Evolutionary conservation across 2,329 filamentous ascomycete species (phyloP), one percentile per base, ranked within the genome.

Genomic region (Coniella vitis): DNA sequence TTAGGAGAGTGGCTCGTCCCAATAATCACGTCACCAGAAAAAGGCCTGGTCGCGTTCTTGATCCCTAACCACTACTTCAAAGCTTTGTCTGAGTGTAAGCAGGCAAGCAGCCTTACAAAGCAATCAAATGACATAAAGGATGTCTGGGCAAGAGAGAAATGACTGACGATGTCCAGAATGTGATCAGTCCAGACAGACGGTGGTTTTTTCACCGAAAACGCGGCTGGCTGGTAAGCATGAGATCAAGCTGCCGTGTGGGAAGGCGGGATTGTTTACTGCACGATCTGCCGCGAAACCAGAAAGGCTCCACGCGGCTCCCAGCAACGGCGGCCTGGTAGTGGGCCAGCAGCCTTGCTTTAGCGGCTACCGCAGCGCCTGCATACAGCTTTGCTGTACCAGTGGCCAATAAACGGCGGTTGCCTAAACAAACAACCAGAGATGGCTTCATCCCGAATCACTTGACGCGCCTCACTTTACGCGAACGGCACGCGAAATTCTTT

Each of bases 391-490:
- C 19, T 14, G 38, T 39, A 22, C n/a, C n/a, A n/a, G n/a, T n/a
- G n/a, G n/a, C 25, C 25, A 10, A 29, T 10, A 29, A 10, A 10
- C 10, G 5, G 25, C 5, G 25, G 5, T 10, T 10, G 25, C 25
- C 25, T 5, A 29, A 29, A 29, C 37, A 39, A 42, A 19, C 19
- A 14, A 25, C 40, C 48, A 38, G 14, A 4, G 34, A 16, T 14
- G 34, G 34, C 34, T 16, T 14, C 34, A 36, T 14, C 44, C n/a
- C n/a, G 35, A 45, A 47, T 51, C 25, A 32, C 22, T 29, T 29
- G 19, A 51, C 47, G 47, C 47, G 47, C 47, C 38, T 47, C 47
- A 53, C 38, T 53, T 32, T 47, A 53, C 51, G 47, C 51, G 51
- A 44, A 50, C 31, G 20, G 29, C 43, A 53, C 51, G 51, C 51